Conservation (phyloP, 2,329 filamentous ascomycete genomes). For the Colletotrichum karsti region DNA sequence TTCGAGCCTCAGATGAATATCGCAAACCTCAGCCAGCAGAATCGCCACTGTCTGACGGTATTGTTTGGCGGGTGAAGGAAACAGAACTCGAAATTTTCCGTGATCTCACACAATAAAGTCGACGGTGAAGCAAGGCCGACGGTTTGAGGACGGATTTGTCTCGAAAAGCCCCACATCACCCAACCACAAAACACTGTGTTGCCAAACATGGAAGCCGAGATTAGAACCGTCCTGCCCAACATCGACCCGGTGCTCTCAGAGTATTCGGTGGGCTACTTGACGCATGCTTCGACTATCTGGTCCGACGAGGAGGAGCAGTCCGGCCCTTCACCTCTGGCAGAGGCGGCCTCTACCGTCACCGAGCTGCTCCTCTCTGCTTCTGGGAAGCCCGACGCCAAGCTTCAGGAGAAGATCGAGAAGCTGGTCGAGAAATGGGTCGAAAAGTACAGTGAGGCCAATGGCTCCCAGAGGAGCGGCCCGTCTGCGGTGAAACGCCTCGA, state of each 20-base stretch:
- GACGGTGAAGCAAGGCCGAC: background rate
- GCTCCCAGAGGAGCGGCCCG: conserved; percentile 75
- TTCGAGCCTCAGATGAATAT: background rate
- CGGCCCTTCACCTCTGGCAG: conserved; percentile 78
- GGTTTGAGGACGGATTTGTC: background rate
- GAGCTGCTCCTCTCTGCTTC: conserved; percentile 93
- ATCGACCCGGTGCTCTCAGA: conserved; percentile 90
- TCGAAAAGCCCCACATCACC: background rate
- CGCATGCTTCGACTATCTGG: conserved; percentile 89
- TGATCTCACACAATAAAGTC: background rate
- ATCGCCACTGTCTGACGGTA: background rate
- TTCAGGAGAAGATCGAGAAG: conserved; percentile 80
- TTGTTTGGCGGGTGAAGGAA: background rate
- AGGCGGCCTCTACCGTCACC: conserved; percentile 86
- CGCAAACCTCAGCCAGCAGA: background rate
- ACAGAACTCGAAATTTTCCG: background rate
- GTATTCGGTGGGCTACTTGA: conserved; percentile 94
- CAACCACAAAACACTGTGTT: background rate
- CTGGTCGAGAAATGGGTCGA: conserved; percentile 92
- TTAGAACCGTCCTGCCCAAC: conserved; percentile 83
- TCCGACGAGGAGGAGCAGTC: conserved; percentile 76
- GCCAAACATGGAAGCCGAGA: conserved; percentile 81
- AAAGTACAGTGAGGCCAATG: conserved; percentile 79
- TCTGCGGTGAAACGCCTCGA: conserved; percentile 86
- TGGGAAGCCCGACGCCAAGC: conserved; percentile 76